Conservation (phyloP, 495 filamentous ascomycete species). For the Trichocladium uniseriatum region DNA sequence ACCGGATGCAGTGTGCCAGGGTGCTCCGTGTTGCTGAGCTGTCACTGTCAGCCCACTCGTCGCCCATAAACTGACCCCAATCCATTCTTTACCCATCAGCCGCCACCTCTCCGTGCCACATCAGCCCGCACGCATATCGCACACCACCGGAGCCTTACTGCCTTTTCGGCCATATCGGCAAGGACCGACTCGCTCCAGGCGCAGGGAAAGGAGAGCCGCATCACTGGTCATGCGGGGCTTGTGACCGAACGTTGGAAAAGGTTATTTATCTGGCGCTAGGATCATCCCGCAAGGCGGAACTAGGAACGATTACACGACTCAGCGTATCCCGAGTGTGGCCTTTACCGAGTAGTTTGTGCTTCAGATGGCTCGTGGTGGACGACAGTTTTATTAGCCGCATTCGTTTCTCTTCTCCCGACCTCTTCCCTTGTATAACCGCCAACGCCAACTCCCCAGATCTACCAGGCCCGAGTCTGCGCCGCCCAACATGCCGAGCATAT, state of each 20-base stretch:
- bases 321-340: too few species aligned
- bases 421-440: background rate
- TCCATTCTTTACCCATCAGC: conserved; percentile 13
- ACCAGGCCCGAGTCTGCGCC: background rate
- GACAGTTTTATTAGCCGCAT: conserved; percentile 15
- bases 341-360: too few species aligned
- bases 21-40: conserved; percentile 15
- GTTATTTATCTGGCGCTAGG: conserved; percentile 5
- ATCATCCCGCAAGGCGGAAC: conserved; percentile 9
- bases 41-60: conserved; percentile 1
- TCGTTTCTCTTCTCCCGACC: conserved; percentile 2
- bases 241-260: conserved; percentile 18
- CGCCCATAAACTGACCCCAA: conserved; percentile 18
- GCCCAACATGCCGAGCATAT: conserved; percentile 24
- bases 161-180: background rate
- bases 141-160: background rate
- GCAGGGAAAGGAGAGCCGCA: conserved; percentile 14
- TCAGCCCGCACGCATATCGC: conserved; percentile 1
- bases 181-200: background rate
- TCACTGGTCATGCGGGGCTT: conserved; percentile 30
- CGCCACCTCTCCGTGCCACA: conserved; percentile 8
- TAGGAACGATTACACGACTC: conserved; percentile 16
- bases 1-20: conserved; percentile 19
- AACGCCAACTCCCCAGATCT: background rate
- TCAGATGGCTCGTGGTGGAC: conserved; percentile 20